A percentile compares a stretch with the other conserved stretches of the same genome.
These are phyloP conservation scores for Pyrus hybrid DNA, from an alignment of 331 rosid genomes.

Conservation along the genomic window DNA sequence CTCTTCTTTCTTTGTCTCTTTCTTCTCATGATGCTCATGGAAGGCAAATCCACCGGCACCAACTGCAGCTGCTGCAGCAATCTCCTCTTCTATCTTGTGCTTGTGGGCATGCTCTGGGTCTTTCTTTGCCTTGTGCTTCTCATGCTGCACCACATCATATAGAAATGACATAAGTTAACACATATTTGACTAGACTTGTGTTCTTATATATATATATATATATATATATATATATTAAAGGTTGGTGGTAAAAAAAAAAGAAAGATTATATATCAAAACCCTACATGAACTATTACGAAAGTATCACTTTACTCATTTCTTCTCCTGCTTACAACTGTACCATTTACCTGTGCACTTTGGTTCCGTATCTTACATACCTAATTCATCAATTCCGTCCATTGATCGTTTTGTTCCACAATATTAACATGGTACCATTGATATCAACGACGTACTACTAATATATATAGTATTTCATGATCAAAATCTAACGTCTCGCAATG, in stretches of 20 bases:
- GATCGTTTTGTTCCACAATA: no score
- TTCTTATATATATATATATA: not conserved
- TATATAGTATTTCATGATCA: no score
- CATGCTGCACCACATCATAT: conserved; percentile 29
- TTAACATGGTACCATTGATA: no score
- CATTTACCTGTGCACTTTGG: not conserved
- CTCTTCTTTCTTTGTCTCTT: conserved; percentile 37
- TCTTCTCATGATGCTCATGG: conserved; percentile 64
- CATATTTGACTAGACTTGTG: not conserved
- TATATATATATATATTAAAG: fast-evolving
- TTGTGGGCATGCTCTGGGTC: conserved; percentile 58
- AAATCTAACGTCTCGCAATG: not conserved
- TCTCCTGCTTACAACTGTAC: not conserved
- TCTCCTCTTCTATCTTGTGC: conserved; percentile 65
- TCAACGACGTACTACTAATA: no score
- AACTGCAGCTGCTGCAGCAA: conserved; percentile 38
- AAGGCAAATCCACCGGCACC: conserved; percentile 48
- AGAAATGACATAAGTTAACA: not conserved
- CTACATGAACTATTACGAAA: not conserved
- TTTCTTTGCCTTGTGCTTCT: conserved; percentile 44
- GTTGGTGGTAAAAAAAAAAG: no score
- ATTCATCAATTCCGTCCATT: not conserved
- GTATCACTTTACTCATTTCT: not conserved
- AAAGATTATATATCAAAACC: not conserved
- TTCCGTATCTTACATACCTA: not conserved